Evolutionary conservation across 345 rosid species (phyloP).

Genomic region (Chamaenerion angustifolium): DNA sequence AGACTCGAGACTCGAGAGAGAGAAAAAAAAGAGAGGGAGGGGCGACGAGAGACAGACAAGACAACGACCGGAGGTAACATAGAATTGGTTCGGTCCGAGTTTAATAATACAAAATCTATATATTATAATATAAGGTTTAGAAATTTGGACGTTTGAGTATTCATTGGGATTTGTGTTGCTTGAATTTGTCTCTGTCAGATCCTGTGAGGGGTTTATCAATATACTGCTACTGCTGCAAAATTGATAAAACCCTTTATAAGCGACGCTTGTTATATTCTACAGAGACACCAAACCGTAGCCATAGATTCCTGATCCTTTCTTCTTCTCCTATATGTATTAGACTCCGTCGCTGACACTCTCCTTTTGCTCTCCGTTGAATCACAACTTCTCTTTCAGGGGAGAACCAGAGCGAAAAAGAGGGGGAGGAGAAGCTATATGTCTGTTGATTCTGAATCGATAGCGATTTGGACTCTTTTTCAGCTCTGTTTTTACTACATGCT

Average conservation of each 20-base stretch:
- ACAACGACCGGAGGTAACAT: slow-evolving; percentile 3
- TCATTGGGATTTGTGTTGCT: neutral
- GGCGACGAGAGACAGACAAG: slow-evolving; percentile 3
- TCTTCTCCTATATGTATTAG: slow-evolving; percentile 8
- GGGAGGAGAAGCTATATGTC: slow-evolving; percentile 58
- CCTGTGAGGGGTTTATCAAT: neutral
- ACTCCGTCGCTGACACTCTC: slow-evolving; percentile 6
- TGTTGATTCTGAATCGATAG: slow-evolving; percentile 60
- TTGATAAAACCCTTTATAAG: slow-evolving; percentile 7
- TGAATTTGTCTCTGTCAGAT: neutral
- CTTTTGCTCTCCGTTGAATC: slow-evolving; percentile 11
- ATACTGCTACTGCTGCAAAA: neutral
- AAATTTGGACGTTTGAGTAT: too few species aligned
- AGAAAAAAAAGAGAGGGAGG: neutral
- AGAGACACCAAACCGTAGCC: slow-evolving; percentile 33
- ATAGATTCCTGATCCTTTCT: slow-evolving; percentile 44
- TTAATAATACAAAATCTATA: too few species aligned
- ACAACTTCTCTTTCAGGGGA: slow-evolving; percentile 3
- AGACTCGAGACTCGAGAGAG: neutral
- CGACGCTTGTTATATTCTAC: slow-evolving; percentile 19
- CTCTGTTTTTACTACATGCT: slow-evolving; percentile 34
- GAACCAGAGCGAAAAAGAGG: slow-evolving; percentile 4
- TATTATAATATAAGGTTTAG: too few species aligned
- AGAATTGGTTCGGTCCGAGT: too few species aligned
- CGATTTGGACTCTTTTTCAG: slow-evolving; percentile 56